Conservation (phyloP, 345 rosid species). For the Salix koriyanagi region DNA sequence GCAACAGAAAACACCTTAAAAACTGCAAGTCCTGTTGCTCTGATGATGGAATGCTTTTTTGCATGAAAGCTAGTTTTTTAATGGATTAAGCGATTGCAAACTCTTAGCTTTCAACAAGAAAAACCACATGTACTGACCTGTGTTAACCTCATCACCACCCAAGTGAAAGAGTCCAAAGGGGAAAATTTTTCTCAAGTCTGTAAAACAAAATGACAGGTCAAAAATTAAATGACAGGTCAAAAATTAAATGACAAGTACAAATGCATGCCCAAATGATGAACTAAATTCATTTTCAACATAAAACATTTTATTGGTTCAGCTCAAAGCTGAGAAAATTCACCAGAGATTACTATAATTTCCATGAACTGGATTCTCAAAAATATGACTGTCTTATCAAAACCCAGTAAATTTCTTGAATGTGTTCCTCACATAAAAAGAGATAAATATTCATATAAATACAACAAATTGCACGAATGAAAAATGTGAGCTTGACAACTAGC, state of each 20-base stretch:
- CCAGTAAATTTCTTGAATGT: background rate
- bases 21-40: background rate
- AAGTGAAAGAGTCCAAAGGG: slow-evolving; percentile 95
- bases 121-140: slow-evolving; percentile 45
- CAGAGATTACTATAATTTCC: background rate
- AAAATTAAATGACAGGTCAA: background rate
- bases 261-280: background rate
- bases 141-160: slow-evolving; percentile 96
- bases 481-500: background rate
- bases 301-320: background rate
- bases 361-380: background rate
- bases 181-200: slow-evolving; percentile 86
- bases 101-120: slow-evolving; percentile 4
- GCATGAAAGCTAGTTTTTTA: background rate
- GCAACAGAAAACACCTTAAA: background rate
- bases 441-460: background rate
- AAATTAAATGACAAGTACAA: background rate
- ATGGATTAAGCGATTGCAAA: background rate
- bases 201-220: background rate
- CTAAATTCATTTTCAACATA: background rate
- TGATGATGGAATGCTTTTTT: background rate
- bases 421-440: background rate
- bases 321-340: background rate
- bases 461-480: background rate
- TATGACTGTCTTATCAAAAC: background rate